Conservation (phyloP, 441 rosid genomes). For the Adansonia gregorii region DNA sequence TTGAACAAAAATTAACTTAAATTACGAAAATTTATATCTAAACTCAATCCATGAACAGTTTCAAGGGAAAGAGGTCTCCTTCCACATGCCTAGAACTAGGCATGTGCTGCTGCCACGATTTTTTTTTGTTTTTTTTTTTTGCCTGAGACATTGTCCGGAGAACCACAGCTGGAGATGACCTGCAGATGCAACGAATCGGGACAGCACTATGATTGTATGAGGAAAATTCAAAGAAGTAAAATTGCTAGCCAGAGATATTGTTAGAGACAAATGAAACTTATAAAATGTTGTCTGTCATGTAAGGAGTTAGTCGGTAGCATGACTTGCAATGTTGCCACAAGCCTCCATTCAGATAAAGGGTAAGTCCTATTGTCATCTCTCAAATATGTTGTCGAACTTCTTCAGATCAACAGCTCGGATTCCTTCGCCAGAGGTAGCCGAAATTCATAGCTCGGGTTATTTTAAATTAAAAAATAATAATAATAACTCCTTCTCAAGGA, state of each 20-base stretch:
- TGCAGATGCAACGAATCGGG: too few relatives aligned
- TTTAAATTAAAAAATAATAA: neutral
- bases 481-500: too few relatives aligned
- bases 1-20: too few relatives aligned
- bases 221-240: neutral
- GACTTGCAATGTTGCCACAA: neutral
- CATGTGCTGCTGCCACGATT: too few relatives aligned
- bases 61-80: too few relatives aligned
- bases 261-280: neutral
- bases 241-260: neutral
- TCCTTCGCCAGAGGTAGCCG: neutral
- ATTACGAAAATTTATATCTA: too few relatives aligned
- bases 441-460: neutral
- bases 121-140: too few relatives aligned
- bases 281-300: neutral
- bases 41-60: too few relatives aligned
- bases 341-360: neutral
- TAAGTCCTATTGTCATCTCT: neutral
- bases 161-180: too few relatives aligned
- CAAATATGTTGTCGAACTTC: neutral
- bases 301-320: neutral
- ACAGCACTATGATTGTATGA: neutral
- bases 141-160: too few relatives aligned
- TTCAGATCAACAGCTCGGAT: neutral
- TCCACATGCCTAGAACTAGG: too few relatives aligned